Base-by-base conservation (phyloP, 2,329 filamentous ascomycete species). In the Cadophora gregata region DNA sequence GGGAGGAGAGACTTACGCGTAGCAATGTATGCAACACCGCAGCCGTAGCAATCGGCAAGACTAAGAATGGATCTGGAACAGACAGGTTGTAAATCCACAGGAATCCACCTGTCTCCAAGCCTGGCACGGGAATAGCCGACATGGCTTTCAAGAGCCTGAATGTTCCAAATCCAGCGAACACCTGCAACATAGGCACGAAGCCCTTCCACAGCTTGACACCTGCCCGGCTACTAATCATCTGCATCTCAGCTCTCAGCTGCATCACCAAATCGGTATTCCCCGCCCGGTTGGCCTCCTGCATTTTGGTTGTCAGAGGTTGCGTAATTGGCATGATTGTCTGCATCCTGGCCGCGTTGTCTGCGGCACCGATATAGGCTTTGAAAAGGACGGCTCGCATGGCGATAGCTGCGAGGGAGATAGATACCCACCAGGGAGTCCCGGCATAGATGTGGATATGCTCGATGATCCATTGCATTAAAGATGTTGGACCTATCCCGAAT, bases 11-110 rank as follows among this genome's bases (percentile, higher is more conserved):
- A 67, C 73, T 50, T 68, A 77, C 75, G 33, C 66, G 73, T n/a
- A 77, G 58, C 24, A 77, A 63, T 51, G 50, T 60, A 87, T 84
- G 31, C 81, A 71, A 71, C 84, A 86, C 78, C 91, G 84, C 63
- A 87, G 88, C 84, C 3, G 88, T 87, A 1, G 84, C 65, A 2
- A 87, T 69, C 1, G 96, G 96, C 36, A 98, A 80, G 48, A 96
- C 78, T 72, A 87, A 95, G 74, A 84, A 90, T 0, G 96, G 95
- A 78, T 99, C 96, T 1, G 86, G 78, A 25, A 88, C 76, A 0
- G 93, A 90, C 69, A 99, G 79, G 77, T 98, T 91, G 1, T 82
- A 80, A 71, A 98, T 86, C 96, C 96, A 99, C 48, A 89, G 80
- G 42, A 89, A 80, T 2, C 92, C 90, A 36, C 91, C 92, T 0